A percentile compares a stretch with the other conserved stretches of the same genome.
These are phyloP conservation scores for Xylariaceae sp. DNA, from an alignment of 2,329 filamentous ascomycete species.

Conservation along the genomic window DNA sequence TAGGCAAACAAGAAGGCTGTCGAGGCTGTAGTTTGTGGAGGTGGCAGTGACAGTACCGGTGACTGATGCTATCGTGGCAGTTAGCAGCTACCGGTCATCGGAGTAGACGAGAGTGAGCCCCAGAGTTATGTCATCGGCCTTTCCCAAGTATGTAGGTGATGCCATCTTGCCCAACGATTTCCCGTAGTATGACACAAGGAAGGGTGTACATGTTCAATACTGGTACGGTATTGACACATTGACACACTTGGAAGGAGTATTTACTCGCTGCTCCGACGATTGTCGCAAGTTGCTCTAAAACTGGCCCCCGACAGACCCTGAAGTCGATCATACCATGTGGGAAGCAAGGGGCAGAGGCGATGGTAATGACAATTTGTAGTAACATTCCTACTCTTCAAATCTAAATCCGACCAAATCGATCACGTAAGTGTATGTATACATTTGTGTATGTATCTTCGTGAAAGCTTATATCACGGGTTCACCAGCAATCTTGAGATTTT, in stretches of 20 bases:
- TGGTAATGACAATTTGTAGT: too few relatives aligned
- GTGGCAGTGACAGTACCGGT: neutral
- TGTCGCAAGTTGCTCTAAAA: too few relatives aligned
- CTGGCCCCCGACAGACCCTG: too few relatives aligned
- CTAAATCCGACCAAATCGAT: too few relatives aligned
- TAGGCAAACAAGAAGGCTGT: conserved; percentile 12
- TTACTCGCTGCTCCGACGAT: too few relatives aligned
- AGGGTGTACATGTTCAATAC: neutral
- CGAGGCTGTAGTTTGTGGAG: conserved; percentile 14
- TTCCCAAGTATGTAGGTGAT: neutral
- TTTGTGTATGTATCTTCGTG: neutral
- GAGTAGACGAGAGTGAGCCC: neutral
- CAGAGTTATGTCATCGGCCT: neutral
- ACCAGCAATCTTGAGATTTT: neutral
- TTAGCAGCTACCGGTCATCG: conserved; percentile 14
- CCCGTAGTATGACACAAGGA: neutral
- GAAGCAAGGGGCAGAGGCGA: too few relatives aligned
- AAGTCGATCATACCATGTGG: too few relatives aligned
- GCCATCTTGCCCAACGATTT: neutral
- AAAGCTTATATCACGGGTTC: neutral
- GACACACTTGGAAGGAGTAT: too few relatives aligned
- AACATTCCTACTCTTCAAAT: too few relatives aligned
- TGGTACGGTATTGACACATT: too few relatives aligned
- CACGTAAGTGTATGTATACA: too few relatives aligned
- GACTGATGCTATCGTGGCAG: conserved; percentile 10